Base-by-base conservation (phyloP, 768 basidiomycete species). In the Lentinula aciculospora region DNA sequence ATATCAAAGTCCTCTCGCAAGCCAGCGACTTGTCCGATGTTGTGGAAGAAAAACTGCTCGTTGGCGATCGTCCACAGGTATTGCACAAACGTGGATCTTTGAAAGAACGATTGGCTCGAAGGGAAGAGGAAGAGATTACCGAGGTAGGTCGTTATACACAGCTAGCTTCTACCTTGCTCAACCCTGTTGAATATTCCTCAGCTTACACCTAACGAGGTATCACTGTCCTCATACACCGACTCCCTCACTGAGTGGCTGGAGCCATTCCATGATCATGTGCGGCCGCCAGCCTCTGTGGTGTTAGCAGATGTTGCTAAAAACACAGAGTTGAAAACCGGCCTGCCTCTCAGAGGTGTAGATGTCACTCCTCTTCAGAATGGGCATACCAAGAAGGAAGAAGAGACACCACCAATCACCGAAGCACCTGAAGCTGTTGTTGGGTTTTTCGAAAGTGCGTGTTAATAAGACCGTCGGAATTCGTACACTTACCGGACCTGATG, bases 21-120 rank as follows among this genome's bases (percentile, higher is more conserved):
- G 86, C 85, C 29, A 89, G 88, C 62, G 89, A 93, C 63, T 73
- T 92, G 44, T 87, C 92, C 64, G 87, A 90, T 61, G 83, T 78
- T 0, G 87, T 89, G 0, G 89, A 92, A 69, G 89, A 91, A 64
- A 92, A 89, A 64, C 76, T 92, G 10, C 75, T 92, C 40, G 85
- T 90, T 58, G 88, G 90, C 25, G 90, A 92, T 70, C 80, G 88
- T 25, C 88, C 88, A 2, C 90, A 87, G 66, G 73, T 19, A 76
- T 79, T 45, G 73, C 79, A 0, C 77, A 75, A 74, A 19, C 76
- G 76, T 46, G 61, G 81, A 23, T 76, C 85, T 10, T 65, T 90
- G 39, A 75, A 71, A 39, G 82, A 89, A 53, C 84, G 90, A 49
- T 74, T 92, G 2, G 66, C 76, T 8, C 65, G 75, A 56, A 72